Evolutionary conservation across 2,329 filamentous ascomycete genomes (phyloP).

Genomic region (Diaporthe citriasiana): DNA sequence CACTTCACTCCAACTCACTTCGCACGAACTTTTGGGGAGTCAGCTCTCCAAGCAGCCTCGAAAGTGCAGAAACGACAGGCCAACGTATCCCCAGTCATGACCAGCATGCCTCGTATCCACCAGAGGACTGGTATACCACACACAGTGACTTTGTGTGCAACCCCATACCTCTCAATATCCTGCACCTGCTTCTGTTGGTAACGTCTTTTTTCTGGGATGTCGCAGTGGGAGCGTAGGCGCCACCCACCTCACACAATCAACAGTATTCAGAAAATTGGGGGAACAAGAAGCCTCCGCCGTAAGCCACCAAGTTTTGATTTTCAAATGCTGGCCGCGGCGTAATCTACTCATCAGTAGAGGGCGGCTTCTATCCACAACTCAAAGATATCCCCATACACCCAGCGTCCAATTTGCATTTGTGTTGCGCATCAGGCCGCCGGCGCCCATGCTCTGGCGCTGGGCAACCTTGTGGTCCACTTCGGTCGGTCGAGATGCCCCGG

Average conservation of each 20-base stretch:
- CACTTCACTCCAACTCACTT: not conserved
- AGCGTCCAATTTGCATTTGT: conserved; percentile 70
- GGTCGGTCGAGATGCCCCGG: conserved; percentile 70
- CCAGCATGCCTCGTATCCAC: not conserved
- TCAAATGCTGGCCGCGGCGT: not conserved
- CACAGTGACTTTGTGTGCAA: not conserved
- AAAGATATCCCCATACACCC: conserved; percentile 67
- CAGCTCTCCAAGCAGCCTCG: not conserved
- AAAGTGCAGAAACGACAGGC: not conserved
- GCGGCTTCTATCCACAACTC: not conserved
- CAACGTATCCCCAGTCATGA: not conserved
- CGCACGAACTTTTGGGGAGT: not conserved
- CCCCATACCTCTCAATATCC: no score
- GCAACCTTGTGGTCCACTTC: conserved; percentile 72
- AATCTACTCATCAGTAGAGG: not conserved
- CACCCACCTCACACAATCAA: not conserved
- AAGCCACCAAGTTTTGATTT: not conserved
- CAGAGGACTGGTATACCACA: not conserved
- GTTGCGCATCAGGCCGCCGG: conserved; percentile 63
- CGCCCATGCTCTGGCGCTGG: conserved; percentile 75
- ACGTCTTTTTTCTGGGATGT: not conserved
- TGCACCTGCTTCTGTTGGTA: not conserved
- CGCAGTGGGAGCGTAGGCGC: not conserved
- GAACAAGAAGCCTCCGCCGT: not conserved
- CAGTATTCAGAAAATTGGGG: not conserved